phyloP scores from a whole-genome alignment of 768 basidiomycete species.

The Tubosaeta sp. region DNA sequence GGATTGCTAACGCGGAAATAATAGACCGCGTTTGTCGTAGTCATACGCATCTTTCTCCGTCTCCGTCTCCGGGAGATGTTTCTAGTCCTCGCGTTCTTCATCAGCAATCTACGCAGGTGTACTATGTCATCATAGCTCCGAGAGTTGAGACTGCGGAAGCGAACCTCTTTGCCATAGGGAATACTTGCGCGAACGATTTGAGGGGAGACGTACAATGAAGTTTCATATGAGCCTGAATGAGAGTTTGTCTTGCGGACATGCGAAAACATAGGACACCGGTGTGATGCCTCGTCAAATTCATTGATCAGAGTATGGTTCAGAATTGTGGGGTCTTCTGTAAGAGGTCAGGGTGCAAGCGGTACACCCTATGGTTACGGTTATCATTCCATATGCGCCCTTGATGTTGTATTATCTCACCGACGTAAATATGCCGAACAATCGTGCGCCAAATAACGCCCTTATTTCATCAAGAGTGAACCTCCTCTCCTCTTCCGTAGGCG shows the following conservation, averaged over 20 bases:
- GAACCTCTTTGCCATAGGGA: slow-evolving; percentile 32
- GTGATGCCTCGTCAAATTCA: slow-evolving; percentile 32
- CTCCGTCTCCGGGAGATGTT: background rate
- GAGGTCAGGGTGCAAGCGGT: slow-evolving; percentile 43
- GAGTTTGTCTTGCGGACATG: slow-evolving; percentile 47
- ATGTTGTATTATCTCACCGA: slow-evolving; percentile 24
- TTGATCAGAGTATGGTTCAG: slow-evolving; percentile 40
- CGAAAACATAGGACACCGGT: slow-evolving; percentile 42
- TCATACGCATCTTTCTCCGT: background rate
- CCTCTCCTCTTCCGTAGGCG: background rate
- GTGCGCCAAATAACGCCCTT: slow-evolving; percentile 24
- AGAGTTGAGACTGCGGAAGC: background rate
- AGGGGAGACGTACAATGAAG: slow-evolving; percentile 15
- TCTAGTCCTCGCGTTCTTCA: background rate
- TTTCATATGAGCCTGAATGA: slow-evolving; percentile 25
- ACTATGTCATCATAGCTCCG: background rate
- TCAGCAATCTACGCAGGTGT: slow-evolving; percentile 4
- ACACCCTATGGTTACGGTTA: slow-evolving; percentile 21
- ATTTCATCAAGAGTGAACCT: slow-evolving; percentile 16
- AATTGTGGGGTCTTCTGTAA: slow-evolving; percentile 38
- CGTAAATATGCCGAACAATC: slow-evolving; percentile 49
- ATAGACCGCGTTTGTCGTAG: slow-evolving; percentile 15
- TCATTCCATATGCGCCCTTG: no score
- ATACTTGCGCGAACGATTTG: slow-evolving; percentile 32
- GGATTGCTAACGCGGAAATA: slow-evolving; percentile 36